Percentiles rank a stretch among this genome's conserved stretches.
phyloP scores from a whole-genome alignment of 441 rosid species.

The Mallotus japonicus region DNA sequence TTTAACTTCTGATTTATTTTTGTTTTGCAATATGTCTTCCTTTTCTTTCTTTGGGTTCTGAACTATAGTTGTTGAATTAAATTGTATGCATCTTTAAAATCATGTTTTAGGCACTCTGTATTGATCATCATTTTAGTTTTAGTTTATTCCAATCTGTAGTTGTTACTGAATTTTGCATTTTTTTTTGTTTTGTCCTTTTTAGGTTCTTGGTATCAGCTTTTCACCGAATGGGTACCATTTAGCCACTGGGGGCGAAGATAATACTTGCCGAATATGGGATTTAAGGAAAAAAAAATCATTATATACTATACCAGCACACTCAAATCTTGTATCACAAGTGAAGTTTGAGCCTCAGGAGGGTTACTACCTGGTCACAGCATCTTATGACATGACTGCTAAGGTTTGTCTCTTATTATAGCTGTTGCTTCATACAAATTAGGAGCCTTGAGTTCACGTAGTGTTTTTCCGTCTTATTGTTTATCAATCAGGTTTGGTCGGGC shows the following conservation, averaged over 20 bases:
- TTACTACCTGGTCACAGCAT: constrained; percentile 76
- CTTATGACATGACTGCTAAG: constrained; percentile 94
- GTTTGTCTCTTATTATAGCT: constrained; percentile 32
- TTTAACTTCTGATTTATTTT: neutral
- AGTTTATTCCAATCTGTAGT: neutral
- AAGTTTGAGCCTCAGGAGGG: constrained; percentile 98
- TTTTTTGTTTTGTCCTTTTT: constrained; percentile 24
- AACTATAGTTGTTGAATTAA: constrained; percentile 10
- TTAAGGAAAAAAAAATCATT: constrained; percentile 79
- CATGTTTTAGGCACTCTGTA: no score
- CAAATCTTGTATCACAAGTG: constrained; percentile 84
- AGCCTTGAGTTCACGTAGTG: constrained; percentile 17
- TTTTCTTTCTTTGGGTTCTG: no score
- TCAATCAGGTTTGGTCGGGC: constrained; percentile 84
- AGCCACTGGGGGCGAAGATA: constrained; percentile 94
- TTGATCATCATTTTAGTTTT: no score
- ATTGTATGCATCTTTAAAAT: constrained; percentile 7
- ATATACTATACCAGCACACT: constrained; percentile 81
- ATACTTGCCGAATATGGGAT: constrained; percentile 93
- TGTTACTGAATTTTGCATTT: neutral
- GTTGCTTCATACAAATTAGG: constrained; percentile 1
- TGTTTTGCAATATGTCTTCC: neutral
- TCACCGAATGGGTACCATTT: constrained; percentile 95
- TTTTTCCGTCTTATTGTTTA: constrained; percentile 18
- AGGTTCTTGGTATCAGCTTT: constrained; percentile 80